Evolutionary conservation across 2,329 filamentous ascomycete species (phyloP).

Genomic region (Fusarium mangiferae): DNA sequence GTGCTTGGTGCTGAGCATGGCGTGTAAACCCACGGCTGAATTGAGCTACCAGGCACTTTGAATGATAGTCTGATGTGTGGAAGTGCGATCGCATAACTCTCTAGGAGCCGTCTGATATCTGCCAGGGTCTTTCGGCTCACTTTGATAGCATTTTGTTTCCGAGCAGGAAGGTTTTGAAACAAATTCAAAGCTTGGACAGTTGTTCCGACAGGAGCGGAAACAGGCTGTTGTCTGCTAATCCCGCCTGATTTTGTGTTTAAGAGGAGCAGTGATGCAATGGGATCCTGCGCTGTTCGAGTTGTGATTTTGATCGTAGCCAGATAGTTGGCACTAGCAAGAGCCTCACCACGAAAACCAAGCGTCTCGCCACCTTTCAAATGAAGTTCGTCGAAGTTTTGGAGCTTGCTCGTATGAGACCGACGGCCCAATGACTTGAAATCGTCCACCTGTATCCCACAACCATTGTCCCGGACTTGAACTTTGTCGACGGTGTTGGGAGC

Average conservation of each 20-base stretch:
- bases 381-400: constrained; percentile 72
- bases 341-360: constrained; percentile 82
- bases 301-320: constrained; percentile 70
- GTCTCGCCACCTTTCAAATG: constrained; percentile 63
- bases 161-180: constrained; percentile 70
- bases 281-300: constrained; percentile 71
- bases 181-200: constrained; percentile 70
- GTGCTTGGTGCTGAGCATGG: constrained; percentile 61
- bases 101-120: constrained; percentile 69
- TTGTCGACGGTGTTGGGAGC: constrained; percentile 73
- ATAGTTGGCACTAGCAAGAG: constrained; percentile 72
- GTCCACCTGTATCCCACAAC: constrained; percentile 71
- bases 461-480: constrained; percentile 78
- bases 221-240: constrained; percentile 44
- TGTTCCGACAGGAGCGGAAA: constrained; percentile 72
- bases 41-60: constrained; percentile 65
- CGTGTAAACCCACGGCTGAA: constrained; percentile 69
- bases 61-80: constrained; percentile 70
- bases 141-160: constrained; percentile 67
- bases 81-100: constrained; percentile 73
- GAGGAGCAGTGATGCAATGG: constrained; percentile 63
- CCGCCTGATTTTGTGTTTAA: constrained; percentile 52
- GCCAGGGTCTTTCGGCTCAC: constrained; percentile 65
- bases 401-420: constrained; percentile 79
- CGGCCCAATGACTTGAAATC: constrained; percentile 73